Evolutionary conservation across 495 filamentous ascomycete genomes (phyloP), one percentile per base, ranked within the genome.

Genomic region (Xylaria acuta): DNA sequence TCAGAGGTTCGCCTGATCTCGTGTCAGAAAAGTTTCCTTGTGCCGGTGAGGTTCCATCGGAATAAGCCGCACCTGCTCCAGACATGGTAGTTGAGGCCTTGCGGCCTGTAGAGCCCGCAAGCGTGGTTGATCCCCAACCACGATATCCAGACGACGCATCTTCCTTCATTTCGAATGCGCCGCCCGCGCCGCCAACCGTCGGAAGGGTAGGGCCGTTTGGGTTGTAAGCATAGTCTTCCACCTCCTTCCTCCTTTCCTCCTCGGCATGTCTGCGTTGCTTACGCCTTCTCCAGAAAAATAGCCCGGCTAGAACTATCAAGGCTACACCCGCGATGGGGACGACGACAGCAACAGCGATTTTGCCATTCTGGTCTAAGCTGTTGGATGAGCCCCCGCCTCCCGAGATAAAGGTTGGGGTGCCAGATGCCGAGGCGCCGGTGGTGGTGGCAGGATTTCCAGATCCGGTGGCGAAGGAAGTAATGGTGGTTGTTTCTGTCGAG

Each of bases 211-310:
- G 94, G 77, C 97, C 95, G 68, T 93, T 98, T 9, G 95, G 96
- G 78, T 98, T 98, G 84, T 94, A 98, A 27, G 91, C 91, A 79
- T 98, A 98, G 75, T 98, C 96, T 79, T 98, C 95, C 3, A 97
- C 93, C 78, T 98, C 97, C 81, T 97, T 97, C 67, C 94, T 88
- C 66, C 96, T 87, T 64, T 93, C 89, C 73, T 97, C 96, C 75
- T 93, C 93, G n/a, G 89, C 91, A 54, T 91, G 90, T 83, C 92
- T 97, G 49, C 91, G 89, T 74, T 91, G 89, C 81, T 95, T 97
- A 65, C 93, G 90, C 82, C 88, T 93, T 74, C 92, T 89, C 93
- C 94, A 99, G 72, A 97, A 87, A 79, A 91, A 94, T 51, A 98
- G 83, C 2, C 90, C 90, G 5, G 86, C 89, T 38, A 94, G 76